phyloP scores from a whole-genome alignment of 176 grass and related monocot species.

The Oropetium thomaeum region DNA sequence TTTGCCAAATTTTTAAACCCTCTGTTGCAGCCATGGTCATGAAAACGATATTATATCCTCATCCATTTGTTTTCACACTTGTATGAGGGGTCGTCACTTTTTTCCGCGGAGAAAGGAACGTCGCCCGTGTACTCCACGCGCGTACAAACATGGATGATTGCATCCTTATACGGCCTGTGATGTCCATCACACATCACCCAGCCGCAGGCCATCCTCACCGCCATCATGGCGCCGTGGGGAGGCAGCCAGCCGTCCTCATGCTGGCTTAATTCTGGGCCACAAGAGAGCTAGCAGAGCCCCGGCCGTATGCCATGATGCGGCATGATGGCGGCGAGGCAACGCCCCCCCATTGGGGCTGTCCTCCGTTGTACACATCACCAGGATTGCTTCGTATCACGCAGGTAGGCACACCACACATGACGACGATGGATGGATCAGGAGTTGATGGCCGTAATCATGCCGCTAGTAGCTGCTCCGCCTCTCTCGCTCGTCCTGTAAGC shows the following conservation, averaged over 20 bases:
- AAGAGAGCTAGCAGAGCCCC: background rate
- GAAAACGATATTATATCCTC: background rate
- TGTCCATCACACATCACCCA: conserved; percentile 17
- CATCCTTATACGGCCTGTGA: conserved; percentile 27
- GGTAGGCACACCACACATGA: conserved; percentile 29
- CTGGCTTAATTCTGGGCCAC: background rate
- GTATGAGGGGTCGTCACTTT: background rate
- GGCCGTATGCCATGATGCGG: conserved; percentile 37
- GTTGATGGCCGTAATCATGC: conserved; percentile 48
- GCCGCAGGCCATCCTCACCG: conserved; percentile 29
- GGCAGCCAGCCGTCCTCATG: background rate
- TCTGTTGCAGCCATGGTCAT: background rate
- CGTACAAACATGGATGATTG: conserved; percentile 43
- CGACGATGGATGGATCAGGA: conserved; percentile 46
- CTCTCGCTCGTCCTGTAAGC: no score
- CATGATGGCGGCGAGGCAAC: conserved; percentile 42
- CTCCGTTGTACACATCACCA: conserved; percentile 38
- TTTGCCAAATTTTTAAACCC: no score
- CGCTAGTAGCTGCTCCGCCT: no score
- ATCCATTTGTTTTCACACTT: no score
- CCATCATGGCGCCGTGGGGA: background rate
- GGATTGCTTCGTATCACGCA: conserved; percentile 49
- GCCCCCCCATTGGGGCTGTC: conserved; percentile 18
- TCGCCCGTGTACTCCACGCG: background rate
- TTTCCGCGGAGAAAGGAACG: conserved; percentile 31